phyloP scores from a whole-genome alignment of 192 early-diverging fungal genomes.

The Backusella morwellensis region DNA sequence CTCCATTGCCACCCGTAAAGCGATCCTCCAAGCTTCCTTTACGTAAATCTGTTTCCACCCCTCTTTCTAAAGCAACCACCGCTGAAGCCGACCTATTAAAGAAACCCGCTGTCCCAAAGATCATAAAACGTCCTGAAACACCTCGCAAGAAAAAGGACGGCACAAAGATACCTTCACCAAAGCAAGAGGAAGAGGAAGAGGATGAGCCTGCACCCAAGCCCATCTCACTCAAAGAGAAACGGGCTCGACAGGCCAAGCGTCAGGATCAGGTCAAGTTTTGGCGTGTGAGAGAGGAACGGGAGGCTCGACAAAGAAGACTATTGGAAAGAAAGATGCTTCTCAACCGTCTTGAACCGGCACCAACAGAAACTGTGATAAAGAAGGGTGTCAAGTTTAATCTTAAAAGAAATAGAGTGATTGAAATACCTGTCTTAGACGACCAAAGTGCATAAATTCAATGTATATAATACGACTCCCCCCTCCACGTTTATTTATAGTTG shows the following conservation, averaged over 20 bases:
- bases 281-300: conserved; percentile 33
- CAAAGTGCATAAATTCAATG: background rate
- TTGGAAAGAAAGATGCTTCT: conserved; percentile 7
- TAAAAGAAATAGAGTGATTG: conserved; percentile 26
- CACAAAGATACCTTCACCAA: conserved; percentile 4
- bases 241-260: conserved; percentile 24
- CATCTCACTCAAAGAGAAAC: conserved; percentile 30
- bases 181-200: background rate
- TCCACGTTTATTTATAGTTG: no score
- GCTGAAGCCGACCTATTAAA: background rate
- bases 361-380: background rate
- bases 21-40: background rate
- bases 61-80: background rate
- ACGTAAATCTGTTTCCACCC: background rate
- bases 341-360: background rate
- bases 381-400: conserved; percentile 33
- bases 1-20: background rate
- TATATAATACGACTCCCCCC: background rate
- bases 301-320: conserved; percentile 23
- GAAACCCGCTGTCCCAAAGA: background rate
- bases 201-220: conserved; percentile 9
- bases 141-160: background rate
- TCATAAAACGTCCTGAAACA: background rate
- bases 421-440: background rate
- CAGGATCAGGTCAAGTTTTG: conserved; percentile 35